Base-by-base conservation (phyloP, 257 asterid species). In the Scutellaria baicalensis region DNA sequence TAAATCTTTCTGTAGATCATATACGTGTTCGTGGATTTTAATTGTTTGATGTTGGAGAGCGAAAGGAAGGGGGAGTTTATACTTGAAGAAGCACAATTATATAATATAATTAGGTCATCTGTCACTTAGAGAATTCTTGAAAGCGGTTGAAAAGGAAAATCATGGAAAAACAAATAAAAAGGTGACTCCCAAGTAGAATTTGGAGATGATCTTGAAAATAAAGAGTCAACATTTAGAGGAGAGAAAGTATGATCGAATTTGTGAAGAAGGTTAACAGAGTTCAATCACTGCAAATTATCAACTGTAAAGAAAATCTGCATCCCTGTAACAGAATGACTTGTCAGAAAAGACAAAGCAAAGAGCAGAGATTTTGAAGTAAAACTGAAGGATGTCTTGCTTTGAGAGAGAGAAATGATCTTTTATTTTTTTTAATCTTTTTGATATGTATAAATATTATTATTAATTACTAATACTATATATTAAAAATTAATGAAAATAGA, bases 71-170 rank as follows among this genome's bases (percentile, higher is more conserved):
- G 66, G 54, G 61, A 50, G 69, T 68, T 62, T 64, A 27, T 76
- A 42, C 23, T 66, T 61, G 75, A 70, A 50, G 79, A 80, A 73
- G 39, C 69, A 60, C 21, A 58, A 38, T 17, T 47, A 59, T 49
- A 39, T 56, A 49, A 76, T 42, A 77, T 47, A 69, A 81, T 81
- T 88, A 77, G 89, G 95, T 86, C 88, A 84, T 80, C 84, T 75
- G 85, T 79, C 82, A 72, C 72, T 69, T 64, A 80, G 74, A 82
- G 70, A 75, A 65, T 77, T 74, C 60, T 48, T 69, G 62, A 68
- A 14, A 63, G 17, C 69, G 11, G 36, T 31, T 55, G 55, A 27
- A 36, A 17, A 43, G n/a, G 14, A 42, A 73, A 59, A 38, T 27
- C 49, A 38, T 7, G 68, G 71, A 45, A 12, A 11, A 27, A 27